Conservation (phyloP, 306 rosid species). For the Cyclanthera cordifolia region DNA sequence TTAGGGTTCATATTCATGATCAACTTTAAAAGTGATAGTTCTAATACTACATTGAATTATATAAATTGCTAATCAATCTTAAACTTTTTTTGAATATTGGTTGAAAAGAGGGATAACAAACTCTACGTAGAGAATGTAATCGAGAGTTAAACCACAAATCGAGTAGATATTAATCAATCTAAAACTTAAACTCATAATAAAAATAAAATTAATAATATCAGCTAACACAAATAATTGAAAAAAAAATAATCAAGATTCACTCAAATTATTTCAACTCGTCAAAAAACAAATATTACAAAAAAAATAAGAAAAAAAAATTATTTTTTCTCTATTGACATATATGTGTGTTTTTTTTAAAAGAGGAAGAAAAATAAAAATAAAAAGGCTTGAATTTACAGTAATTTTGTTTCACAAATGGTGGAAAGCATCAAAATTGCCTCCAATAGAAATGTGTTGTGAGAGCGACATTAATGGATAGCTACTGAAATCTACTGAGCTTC, state of each 20-base stretch:
- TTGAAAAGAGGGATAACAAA: no score
- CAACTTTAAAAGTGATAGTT: no score
- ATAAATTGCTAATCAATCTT: no score
- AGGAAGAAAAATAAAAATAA: background rate
- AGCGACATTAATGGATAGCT: constrained; percentile 72
- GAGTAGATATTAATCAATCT: no score
- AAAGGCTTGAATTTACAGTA: constrained; percentile 25
- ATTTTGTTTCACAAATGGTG: constrained; percentile 44
- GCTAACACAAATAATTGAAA: no score
- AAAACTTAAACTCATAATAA: no score
- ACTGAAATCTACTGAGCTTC: constrained; percentile 51
- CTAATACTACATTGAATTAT: no score
- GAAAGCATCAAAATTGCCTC: constrained; percentile 65
- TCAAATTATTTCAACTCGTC: constrained; percentile 2
- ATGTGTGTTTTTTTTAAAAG: constrained; percentile 24
- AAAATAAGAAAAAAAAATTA: background rate
- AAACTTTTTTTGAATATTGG: no score
- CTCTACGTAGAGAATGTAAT: no score
- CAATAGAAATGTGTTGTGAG: constrained; percentile 64
- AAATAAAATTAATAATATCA: no score
- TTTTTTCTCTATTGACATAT: constrained; percentile 58
- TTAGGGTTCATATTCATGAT: no score
- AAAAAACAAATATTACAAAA: constrained; percentile 7
- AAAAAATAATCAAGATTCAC: background rate
- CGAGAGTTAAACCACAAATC: no score